Percentiles rank a stretch among this genome's conserved stretches.
These are phyloP conservation scores for Spathaspora sp. DNA, from an alignment of 1,139 yeast genomes.

Conservation along the genomic window DNA sequence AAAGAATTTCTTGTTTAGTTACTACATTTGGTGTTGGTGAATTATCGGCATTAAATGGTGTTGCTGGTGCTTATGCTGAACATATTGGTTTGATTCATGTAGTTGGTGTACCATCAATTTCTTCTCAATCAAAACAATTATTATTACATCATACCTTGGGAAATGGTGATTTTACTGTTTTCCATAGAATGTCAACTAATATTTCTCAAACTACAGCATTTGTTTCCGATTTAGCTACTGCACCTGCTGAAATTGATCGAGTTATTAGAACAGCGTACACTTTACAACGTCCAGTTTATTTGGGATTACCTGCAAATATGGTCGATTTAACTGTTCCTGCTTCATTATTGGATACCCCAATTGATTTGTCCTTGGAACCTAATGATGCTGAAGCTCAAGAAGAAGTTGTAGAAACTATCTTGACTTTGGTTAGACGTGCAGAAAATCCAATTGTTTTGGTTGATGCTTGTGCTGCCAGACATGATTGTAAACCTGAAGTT, in stretches of 20 bases:
- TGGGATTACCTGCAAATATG: constrained; percentile 81
- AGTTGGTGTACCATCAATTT: constrained; percentile 41
- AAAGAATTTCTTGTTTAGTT: constrained; percentile 36
- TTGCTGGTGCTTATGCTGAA: constrained; percentile 44
- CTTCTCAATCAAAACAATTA: constrained; percentile 38
- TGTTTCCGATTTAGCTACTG: constrained; percentile 59
- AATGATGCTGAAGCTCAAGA: constrained; percentile 71
- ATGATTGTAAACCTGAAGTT: constrained; percentile 64
- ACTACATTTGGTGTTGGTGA: constrained; percentile 48
- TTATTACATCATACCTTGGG: constrained; percentile 47
- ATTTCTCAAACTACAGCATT: constrained; percentile 67
- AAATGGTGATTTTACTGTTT: constrained; percentile 46
- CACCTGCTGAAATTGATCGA: constrained; percentile 70
- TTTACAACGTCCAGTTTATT: constrained; percentile 78
- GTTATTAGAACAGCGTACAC: constrained; percentile 71
- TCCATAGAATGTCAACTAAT: constrained; percentile 55
- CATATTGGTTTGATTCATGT: constrained; percentile 42
- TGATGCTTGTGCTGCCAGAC: constrained; percentile 87
- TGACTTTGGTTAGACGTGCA: constrained; percentile 54
- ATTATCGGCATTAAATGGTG: constrained; percentile 39
- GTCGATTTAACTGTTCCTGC: constrained; percentile 65
- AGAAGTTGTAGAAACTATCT: constrained; percentile 64
- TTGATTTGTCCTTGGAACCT: constrained; percentile 59
- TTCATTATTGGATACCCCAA: constrained; percentile 55
- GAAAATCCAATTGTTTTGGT: constrained; percentile 73